These are phyloP conservation scores for Clarkia xantiana DNA, from an alignment of 345 rosid species.

Conservation along the genomic window DNA sequence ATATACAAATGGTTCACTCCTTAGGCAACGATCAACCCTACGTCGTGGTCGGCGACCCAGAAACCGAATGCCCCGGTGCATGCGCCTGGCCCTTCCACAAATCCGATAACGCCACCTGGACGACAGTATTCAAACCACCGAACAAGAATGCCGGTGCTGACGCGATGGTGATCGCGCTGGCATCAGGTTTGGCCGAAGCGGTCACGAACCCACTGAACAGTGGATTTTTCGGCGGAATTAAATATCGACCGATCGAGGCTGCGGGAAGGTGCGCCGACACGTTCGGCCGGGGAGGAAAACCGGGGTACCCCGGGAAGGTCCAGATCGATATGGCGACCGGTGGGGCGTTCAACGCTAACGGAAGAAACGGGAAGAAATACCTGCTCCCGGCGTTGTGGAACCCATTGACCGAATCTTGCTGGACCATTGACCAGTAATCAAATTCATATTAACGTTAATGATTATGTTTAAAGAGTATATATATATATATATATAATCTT, in stretches of 20 bases:
- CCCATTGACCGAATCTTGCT: neutral
- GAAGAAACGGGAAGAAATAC: neutral
- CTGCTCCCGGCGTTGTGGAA: conserved; percentile 4
- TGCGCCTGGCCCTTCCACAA: conserved; percentile 6
- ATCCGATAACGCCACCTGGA: neutral
- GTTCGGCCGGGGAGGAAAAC: neutral
- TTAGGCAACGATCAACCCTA: neutral
- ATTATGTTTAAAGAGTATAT: no score
- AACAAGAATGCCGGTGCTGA: neutral
- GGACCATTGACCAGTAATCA: neutral
- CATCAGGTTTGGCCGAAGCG: conserved; percentile 1
- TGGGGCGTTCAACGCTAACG: conserved; percentile 6
- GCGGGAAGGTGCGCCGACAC: neutral
- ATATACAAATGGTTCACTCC: no score
- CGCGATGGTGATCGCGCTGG: conserved; percentile 3
- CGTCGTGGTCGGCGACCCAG: conserved; percentile 3
- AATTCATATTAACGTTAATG: no score
- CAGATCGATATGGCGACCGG: neutral
- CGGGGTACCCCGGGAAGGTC: conserved; percentile 3
- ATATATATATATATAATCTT: no score
- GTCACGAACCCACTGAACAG: conserved; percentile 4
- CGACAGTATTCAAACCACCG: neutral
- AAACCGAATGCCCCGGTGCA: conserved; percentile 2
- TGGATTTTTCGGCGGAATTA: neutral
- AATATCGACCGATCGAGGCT: neutral